Evolutionary conservation across 2,329 filamentous ascomycete genomes (phyloP), one percentile per base, ranked within the genome.

Genomic region (Neurospora sp.): DNA sequence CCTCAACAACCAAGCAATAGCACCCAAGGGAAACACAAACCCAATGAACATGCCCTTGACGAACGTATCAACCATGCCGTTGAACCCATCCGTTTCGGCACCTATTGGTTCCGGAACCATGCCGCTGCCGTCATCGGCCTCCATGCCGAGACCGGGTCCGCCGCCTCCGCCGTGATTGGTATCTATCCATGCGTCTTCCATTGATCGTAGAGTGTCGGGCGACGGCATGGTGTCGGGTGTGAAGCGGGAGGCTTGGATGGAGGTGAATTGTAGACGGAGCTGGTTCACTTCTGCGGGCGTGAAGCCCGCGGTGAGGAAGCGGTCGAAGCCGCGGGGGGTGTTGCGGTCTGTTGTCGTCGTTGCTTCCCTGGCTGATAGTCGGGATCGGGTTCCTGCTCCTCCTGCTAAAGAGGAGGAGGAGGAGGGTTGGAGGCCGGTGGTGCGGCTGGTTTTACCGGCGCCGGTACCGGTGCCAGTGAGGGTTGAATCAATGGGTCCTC

Each of bases 151-250:
- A 42, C 79, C 79, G 68, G 52, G 13, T 73, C 77, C 76, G 69
- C 79, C 76, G 71, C 76, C 76, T 36, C 76, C 77, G 42, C 78
- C 75, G 38, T 78, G 79, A 72, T 88, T 89, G 69, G 87, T 87
- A 76, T 98, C 95, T 72, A 98, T 91, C 95, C 95, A 98, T 11
- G 89, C 84, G 76, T 98, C 95, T 79, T 98, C 95, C 77, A 97
- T 86, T 28, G 87, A 84, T 15, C 93, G 89, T 75, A 97, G 83
- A 38, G 90, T 87, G 72, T 91, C 86, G 0, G 92, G 91, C 11
- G 88, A 90, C 1, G 95, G 95, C 90, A 97, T 93, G 0, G 91
- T 92, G 78, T 97, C 94, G 0, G 93, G 93, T 0, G 93, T 96
- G 78, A 92, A 93, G 36, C 91, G 90, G 73, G 91, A 87, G 38